phyloP scores from a whole-genome alignment of 2,329 filamentous ascomycete species.

The Tolypocladium ophioglossoides region DNA sequence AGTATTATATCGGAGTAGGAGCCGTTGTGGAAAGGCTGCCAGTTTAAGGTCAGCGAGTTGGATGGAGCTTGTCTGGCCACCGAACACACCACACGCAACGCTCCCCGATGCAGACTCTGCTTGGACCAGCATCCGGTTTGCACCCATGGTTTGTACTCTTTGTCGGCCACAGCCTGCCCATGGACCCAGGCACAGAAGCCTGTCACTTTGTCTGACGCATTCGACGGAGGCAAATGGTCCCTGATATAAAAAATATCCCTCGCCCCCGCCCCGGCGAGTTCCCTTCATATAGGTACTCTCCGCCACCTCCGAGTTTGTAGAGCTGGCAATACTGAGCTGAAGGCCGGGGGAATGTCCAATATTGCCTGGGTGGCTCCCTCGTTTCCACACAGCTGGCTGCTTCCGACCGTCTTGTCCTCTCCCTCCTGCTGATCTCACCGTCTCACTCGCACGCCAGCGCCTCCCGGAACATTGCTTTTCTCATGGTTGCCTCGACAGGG shows the following conservation, averaged over 20 bases:
- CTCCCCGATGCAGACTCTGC: not conserved
- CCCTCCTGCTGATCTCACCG: conserved; percentile 2
- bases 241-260: conserved; percentile 9
- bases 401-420: conserved; percentile 1
- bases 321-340: conserved; percentile 7
- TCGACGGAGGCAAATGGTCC: conserved; percentile 2
- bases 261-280: conserved; percentile 6
- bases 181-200: not conserved
- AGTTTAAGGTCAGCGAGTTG: not conserved
- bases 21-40: not conserved
- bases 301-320: conserved; percentile 4
- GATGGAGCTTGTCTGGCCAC: not conserved
- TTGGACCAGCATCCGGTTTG: not conserved
- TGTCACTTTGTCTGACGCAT: not conserved
- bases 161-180: not conserved
- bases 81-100: not conserved
- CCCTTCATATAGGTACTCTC: conserved; percentile 4
- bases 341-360: not conserved
- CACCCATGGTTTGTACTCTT: not conserved
- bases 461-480: conserved; percentile 4
- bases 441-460: conserved; percentile 1
- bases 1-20: conserved; percentile 5
- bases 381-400: conserved; percentile 1
- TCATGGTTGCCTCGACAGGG: conserved; percentile 2
- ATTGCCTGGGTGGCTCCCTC: not conserved